phyloP scores from a whole-genome alignment of 2,329 filamentous ascomycete genomes.

The Purpureocillium lavendulum region DNA sequence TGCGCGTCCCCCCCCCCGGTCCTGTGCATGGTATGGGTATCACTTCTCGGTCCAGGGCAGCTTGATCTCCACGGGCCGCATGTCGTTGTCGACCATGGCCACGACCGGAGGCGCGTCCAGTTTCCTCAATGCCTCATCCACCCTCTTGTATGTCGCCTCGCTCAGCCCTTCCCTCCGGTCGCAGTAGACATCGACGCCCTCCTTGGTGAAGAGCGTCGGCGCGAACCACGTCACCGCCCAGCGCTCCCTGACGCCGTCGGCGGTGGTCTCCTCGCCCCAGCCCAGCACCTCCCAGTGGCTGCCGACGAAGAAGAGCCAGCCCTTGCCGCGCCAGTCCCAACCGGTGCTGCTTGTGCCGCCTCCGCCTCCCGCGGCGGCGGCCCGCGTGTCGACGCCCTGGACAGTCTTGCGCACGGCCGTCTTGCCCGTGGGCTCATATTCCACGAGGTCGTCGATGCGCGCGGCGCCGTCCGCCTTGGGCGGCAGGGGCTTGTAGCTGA shows the following conservation, averaged over 20 bases:
- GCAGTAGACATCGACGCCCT: constrained; percentile 72
- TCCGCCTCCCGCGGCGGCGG: constrained; percentile 13
- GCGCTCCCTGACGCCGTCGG: constrained; percentile 36
- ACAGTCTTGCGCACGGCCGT: constrained; percentile 49
- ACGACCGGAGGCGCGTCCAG: constrained; percentile 46
- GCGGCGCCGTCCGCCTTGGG: constrained; percentile 25
- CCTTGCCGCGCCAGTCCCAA: constrained; percentile 75
- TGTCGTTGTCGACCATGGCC: constrained; percentile 37
- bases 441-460: constrained; percentile 64
- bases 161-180: constrained; percentile 52
- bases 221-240: constrained; percentile 84
- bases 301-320: constrained; percentile 61
- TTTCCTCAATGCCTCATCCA: constrained; percentile 42
- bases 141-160: constrained; percentile 43
- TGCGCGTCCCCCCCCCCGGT: no score
- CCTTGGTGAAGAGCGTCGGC: constrained; percentile 74
- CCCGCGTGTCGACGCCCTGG: constrained; percentile 52
- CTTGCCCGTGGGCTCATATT: constrained; percentile 50
- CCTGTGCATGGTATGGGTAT: background rate
- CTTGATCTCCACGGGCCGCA: constrained; percentile 42
- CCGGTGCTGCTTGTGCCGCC: no score
- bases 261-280: constrained; percentile 49
- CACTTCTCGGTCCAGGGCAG: constrained; percentile 38
- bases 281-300: constrained; percentile 78
- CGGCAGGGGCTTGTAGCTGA: constrained; percentile 58